These are phyloP conservation scores for Amphichorda felina DNA, from an alignment of 2,329 filamentous ascomycete genomes.

Conservation along the genomic window DNA sequence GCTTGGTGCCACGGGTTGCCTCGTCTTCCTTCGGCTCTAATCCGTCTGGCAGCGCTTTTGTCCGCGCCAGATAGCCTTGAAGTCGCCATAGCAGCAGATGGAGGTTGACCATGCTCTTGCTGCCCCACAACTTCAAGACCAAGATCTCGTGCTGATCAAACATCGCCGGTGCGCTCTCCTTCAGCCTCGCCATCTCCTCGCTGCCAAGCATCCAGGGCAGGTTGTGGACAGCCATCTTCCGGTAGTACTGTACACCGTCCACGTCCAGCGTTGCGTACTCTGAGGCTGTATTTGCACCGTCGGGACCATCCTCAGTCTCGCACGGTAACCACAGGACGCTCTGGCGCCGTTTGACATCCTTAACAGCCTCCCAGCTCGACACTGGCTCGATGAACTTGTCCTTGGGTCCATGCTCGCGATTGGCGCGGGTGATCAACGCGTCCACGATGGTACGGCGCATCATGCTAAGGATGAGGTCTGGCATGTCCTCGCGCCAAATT, in stretches of 20 bases:
- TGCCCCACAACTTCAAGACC: constrained; percentile 26
- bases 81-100: constrained; percentile 45
- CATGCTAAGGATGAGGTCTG: constrained; percentile 33
- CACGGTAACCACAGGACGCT: constrained; percentile 30
- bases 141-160: constrained; percentile 18
- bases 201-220: constrained; percentile 36
- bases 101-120: constrained; percentile 25
- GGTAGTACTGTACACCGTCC: constrained; percentile 16
- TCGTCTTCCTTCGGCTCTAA: background rate
- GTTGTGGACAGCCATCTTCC: constrained; percentile 39
- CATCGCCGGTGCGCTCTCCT: background rate
- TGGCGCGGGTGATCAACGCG: constrained; percentile 28
- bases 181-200: constrained; percentile 28
- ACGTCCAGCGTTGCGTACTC: constrained; percentile 33
- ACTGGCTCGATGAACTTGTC: constrained; percentile 28
- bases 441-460: constrained; percentile 35
- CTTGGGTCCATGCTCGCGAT: constrained; percentile 7
- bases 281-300: background rate
- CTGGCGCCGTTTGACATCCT: constrained; percentile 25
- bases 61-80: constrained; percentile 32
- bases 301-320: constrained; percentile 9
- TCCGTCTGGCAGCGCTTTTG: background rate
- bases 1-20: too few relatives aligned
- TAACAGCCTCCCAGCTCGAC: constrained; percentile 30
- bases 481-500: constrained; percentile 41